Base-by-base conservation (phyloP, 176 grass and related monocot genomes). In the Cenchrus americanus region DNA sequence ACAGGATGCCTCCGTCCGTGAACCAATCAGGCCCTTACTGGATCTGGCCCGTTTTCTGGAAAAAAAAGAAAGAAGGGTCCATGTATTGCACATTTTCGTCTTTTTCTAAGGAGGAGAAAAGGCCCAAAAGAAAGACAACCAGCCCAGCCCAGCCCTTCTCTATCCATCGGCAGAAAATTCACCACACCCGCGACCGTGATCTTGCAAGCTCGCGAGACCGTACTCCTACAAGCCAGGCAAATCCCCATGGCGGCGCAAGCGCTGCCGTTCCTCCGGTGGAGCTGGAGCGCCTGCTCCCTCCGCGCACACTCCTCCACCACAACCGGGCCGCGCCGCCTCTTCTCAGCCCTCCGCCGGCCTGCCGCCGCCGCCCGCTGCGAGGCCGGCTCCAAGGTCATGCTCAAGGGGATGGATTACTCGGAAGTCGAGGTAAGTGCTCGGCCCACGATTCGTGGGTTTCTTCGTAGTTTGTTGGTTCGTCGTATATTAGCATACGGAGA, bases 401-500 rank as follows among this genome's bases (percentile, higher is more conserved):
- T 94, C 80, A 99, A 96, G 93, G 93, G 76, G 32, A 91, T 96
- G 96, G 93, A 96, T 53, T 99, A 90, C 91, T 58, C 87, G 14
- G 93, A 99, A 42, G 89, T 99, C 69, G 96, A 99, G 80, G 93
- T 96, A 89, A 89, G 85, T 62, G 59, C 6, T 27, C 30, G 60
- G 5, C 5, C 53, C 41, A 57, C 34, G 67, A 44, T 22, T 21
- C 79, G 9, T 21, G 69, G 10, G 9, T 41, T 91, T 48, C 34
- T 78, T 46, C 52, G 18, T 77, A 23, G 64, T 78, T 76, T 60
- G 27, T 48, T 52, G 62, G 40, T 18, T 42, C 68, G 26, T 84
- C 50, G 11, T 30, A 34, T 17, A 34, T 17, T 41, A 17, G 21
- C 34, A 43, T 13, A 5, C 26, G 3, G 78, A 72, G 68, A 47